Evolutionary conservation across 768 basidiomycete genomes (phyloP).

Genomic region (Xanthoconium stramineum): DNA sequence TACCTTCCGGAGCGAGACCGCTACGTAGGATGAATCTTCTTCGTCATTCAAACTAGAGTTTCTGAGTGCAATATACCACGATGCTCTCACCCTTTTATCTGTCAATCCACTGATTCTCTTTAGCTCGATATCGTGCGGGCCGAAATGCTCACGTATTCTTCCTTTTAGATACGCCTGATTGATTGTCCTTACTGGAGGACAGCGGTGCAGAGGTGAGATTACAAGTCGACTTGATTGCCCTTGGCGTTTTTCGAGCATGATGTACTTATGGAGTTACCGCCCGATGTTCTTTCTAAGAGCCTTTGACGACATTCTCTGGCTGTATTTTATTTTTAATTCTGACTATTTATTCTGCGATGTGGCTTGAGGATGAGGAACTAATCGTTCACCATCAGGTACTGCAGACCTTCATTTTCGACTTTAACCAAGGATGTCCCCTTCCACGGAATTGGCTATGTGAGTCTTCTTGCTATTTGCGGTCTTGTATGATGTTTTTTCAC

Average conservation of each 20-base stretch:
- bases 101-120: constrained; percentile 59
- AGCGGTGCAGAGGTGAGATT: constrained; percentile 1
- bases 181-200: neutral
- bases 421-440: no score
- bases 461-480: neutral
- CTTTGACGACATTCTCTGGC: constrained; percentile 75
- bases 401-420: neutral
- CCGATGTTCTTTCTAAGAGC: constrained; percentile 47
- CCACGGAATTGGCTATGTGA: neutral
- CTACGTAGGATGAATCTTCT: constrained; percentile 49
- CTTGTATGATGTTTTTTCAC: constrained; percentile 41
- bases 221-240: neutral
- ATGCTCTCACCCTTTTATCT: constrained; percentile 63
- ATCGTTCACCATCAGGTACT: neutral
- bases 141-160: constrained; percentile 1
- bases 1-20: constrained; percentile 5
- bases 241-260: neutral
- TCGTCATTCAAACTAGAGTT: constrained; percentile 88
- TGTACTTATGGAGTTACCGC: constrained; percentile 78
- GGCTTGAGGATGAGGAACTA: neutral
- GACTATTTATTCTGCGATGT: constrained; percentile 32
- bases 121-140: neutral
- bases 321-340: constrained; percentile 64
- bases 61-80: constrained; percentile 67
- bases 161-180: neutral